phyloP scores from a whole-genome alignment of 352 stramenopile genomes.

The Plasmopara muralis region DNA sequence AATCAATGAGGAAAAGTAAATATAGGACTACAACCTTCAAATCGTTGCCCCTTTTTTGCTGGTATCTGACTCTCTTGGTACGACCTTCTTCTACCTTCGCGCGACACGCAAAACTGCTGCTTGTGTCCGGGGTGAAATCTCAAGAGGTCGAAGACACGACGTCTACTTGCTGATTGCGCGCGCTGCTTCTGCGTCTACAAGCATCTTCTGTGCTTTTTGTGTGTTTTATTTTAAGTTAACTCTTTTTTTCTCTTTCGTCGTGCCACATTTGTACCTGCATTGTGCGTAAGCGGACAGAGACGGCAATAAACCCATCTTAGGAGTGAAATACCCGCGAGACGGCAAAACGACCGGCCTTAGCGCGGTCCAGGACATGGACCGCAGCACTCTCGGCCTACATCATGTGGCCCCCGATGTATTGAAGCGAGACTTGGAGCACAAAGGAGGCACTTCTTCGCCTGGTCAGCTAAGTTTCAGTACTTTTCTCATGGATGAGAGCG shows the following conservation, averaged over 20 bases:
- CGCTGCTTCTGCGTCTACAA: constrained; percentile 8
- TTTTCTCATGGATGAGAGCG: constrained; percentile 52
- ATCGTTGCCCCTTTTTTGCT: constrained; percentile 36
- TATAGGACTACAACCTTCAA: constrained; percentile 42
- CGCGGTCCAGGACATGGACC: constrained; percentile 11
- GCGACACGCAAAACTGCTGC: neutral
- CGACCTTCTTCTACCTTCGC: constrained; percentile 7
- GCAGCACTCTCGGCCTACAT: constrained; percentile 15
- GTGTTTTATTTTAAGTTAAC: neutral
- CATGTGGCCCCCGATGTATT: constrained; percentile 9
- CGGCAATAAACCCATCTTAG: constrained; percentile 1
- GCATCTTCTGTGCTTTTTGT: neutral
- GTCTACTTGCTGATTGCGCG: constrained; percentile 2
- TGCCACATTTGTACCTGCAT: neutral
- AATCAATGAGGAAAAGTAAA: too few relatives aligned
- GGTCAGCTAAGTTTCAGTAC: constrained; percentile 41
- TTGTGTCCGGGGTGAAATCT: neutral
- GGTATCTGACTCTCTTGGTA: constrained; percentile 34
- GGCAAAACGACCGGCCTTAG: neutral
- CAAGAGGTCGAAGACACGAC: constrained; percentile 4
- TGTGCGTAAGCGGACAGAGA: neutral
- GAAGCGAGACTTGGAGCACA: constrained; percentile 17
- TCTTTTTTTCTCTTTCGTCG: constrained; percentile 6
- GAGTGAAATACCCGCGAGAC: neutral
- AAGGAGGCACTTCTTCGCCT: constrained; percentile 4